phyloP scores from a whole-genome alignment of 2,329 filamentous ascomycete species.

The Ampelomyces quisqualis region DNA sequence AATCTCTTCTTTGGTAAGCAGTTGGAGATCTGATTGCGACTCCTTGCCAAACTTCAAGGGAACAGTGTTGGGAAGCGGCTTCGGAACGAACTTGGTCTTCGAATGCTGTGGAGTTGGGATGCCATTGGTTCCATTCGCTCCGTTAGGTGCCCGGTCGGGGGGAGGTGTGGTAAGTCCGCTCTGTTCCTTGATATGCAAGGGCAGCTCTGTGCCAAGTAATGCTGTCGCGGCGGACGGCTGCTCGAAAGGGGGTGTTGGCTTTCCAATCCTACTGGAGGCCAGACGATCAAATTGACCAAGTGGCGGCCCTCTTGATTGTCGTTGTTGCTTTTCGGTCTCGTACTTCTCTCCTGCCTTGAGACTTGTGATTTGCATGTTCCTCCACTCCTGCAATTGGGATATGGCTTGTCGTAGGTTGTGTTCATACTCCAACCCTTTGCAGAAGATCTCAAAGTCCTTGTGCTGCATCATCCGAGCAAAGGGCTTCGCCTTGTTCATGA shows the following conservation, averaged over 20 bases:
- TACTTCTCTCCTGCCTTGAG: conserved; percentile 87
- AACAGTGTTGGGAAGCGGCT: conserved; percentile 61
- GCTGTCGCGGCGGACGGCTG: conserved; percentile 73
- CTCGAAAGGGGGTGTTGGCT: conserved; percentile 63
- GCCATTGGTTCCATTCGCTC: conserved; percentile 48
- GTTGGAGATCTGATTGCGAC: conserved; percentile 77
- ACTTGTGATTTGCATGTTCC: conserved; percentile 78
- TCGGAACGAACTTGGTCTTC: conserved; percentile 54
- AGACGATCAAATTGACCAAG: conserved; percentile 85
- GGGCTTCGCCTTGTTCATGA: conserved; percentile 90
- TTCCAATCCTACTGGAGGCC: conserved; percentile 68
- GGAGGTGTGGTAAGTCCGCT: conserved; percentile 47
- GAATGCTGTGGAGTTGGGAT: conserved; percentile 42
- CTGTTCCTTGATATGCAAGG: conserved; percentile 56
- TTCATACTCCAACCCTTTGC: conserved; percentile 83
- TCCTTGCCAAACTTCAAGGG: conserved; percentile 72
- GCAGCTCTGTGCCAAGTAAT: conserved; percentile 76
- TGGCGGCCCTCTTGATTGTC: conserved; percentile 65
- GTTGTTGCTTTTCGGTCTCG: conserved; percentile 79
- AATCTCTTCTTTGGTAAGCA: conserved; percentile 79
- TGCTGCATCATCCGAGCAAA: conserved; percentile 97
- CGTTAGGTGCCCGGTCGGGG: conserved; percentile 52
- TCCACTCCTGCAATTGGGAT: conserved; percentile 89
- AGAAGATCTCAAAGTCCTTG: conserved; percentile 83
- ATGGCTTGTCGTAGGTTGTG: conserved; percentile 90